Conservation (phyloP, 2,329 filamentous ascomycete genomes). For the Beauveria brongniartii region DNA sequence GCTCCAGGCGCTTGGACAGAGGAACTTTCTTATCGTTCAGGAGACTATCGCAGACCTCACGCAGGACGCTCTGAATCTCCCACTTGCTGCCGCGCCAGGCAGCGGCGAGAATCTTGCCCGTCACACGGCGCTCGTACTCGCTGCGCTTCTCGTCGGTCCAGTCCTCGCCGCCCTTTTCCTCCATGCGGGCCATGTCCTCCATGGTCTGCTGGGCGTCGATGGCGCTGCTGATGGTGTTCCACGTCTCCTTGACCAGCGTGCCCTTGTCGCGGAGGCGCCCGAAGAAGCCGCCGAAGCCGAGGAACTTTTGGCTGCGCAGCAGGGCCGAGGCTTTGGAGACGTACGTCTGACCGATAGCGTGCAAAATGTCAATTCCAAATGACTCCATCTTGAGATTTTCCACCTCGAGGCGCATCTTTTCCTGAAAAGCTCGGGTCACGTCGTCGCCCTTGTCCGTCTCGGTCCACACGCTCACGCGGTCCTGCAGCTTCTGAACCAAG, state of each 20-base stretch:
- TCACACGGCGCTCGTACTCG: constrained; percentile 92
- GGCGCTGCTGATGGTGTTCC: constrained; percentile 92
- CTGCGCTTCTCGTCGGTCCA: constrained; percentile 97
- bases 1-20: constrained; percentile 77
- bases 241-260: constrained; percentile 93
- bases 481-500: constrained; percentile 74
- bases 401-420: constrained; percentile 89
- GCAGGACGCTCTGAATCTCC: constrained; percentile 91
- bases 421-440: constrained; percentile 82
- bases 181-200: constrained; percentile 96
- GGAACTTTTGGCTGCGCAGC: constrained; percentile 91
- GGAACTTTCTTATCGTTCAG: constrained; percentile 72
- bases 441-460: constrained; percentile 87
- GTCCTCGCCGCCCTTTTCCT: constrained; percentile 89
- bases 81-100: constrained; percentile 96
- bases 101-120: constrained; percentile 94
- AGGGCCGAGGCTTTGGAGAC: constrained; percentile 78
- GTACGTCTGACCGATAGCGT: constrained; percentile 90
- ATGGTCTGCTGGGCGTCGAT: constrained; percentile 97
- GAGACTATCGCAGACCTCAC: constrained; percentile 88
- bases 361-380: constrained; percentile 91
- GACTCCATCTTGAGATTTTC: constrained; percentile 99
- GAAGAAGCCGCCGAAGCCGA: constrained; percentile 94
- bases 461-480: constrained; percentile 90
- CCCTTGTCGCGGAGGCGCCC: constrained; percentile 93